Evolutionary conservation across 2,329 filamentous ascomycete genomes (phyloP), one percentile per base, ranked within the genome.

Genomic region (Diplocarpon rosae): DNA sequence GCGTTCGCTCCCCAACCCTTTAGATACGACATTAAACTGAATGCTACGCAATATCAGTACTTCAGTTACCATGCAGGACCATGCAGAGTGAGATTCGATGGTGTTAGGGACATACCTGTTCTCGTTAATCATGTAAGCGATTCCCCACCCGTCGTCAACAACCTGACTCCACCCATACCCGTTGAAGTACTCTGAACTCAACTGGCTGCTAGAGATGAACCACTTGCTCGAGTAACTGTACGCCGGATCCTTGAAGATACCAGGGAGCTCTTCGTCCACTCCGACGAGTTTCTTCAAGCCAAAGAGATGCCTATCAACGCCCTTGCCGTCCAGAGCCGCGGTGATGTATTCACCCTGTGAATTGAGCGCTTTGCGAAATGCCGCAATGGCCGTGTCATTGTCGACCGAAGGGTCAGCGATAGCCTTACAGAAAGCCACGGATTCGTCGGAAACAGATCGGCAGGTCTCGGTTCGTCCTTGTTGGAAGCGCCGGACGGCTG

Each of bases 121-220:
- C 73, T 96, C 90, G 63, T 98, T 98, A 65, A 98, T 96, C 92
- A 98, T 98, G 65, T 98, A 98, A 32, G 92, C 92, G 62, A 98
- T 94, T 53, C 92, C 92, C 67, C 92, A 98, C 27, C 92, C 92
- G 49, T 83, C 85, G 60, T 96, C 89, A 44, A 96, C 84, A 42
- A 98, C 92, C 70, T 98, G 90, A 62, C 85, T 92, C 92, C 92
- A 98, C 37, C 92, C 92, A 66, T 98, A 98, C 17, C 93, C 92
- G 64, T 98, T 98, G 69, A 96, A 98, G 72, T 85, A 95, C 70
- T 98, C 93, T 29, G 83, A 89, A 67, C 84, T 92, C 63, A 98
- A 70, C 70, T 98, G 93, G 49, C 80, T 87, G 24, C 81, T 87
- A 24, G 83, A 90, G 47, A 98, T 72, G 67, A 80, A 95, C 92